phyloP scores from a whole-genome alignment of 305 asterid genomes.

The Solanum hybrid region DNA sequence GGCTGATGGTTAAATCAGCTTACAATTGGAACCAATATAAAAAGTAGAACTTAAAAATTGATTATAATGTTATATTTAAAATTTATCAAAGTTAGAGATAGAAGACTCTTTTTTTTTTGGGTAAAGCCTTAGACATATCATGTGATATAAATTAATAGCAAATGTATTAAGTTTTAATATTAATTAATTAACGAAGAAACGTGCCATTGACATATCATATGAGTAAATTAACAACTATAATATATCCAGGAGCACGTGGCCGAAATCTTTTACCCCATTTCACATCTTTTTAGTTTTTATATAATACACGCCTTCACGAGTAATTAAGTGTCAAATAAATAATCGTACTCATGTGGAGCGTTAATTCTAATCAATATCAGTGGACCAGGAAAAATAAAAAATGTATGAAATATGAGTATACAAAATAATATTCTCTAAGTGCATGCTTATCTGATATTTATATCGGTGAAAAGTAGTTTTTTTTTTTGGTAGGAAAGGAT shows the following conservation, averaged over 20 bases:
- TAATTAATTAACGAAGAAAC: not conserved
- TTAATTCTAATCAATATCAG: not conserved
- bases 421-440: not conserved
- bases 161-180: not conserved
- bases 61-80: not conserved
- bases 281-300: not conserved
- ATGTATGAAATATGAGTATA: not conserved
- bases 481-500: no score
- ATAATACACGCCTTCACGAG: not conserved
- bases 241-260: not conserved
- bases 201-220: not conserved
- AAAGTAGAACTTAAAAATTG: not conserved
- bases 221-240: not conserved
- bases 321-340: not conserved
- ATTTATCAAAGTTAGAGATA: not conserved
- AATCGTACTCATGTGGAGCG: not conserved
- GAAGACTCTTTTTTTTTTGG: not conserved
- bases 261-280: not conserved
- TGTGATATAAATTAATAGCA: not conserved
- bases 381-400: not conserved
- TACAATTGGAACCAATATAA: not conserved
- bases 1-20: not conserved
- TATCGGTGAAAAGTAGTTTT: not conserved
- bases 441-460: not conserved
- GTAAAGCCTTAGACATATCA: not conserved